Base-by-base conservation (phyloP, 106 monocot genomes). In the Allium cepa region DNA sequence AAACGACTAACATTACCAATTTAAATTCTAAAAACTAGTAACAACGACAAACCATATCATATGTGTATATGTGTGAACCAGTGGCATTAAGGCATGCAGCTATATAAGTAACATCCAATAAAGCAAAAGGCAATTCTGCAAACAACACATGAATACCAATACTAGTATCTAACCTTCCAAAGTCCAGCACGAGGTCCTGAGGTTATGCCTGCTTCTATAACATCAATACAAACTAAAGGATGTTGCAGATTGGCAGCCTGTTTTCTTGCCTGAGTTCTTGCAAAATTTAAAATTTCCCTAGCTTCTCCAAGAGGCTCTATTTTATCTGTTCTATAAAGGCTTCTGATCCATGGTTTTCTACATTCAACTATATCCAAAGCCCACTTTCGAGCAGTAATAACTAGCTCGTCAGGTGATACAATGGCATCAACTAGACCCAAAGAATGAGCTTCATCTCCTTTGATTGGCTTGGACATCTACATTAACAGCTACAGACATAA, bases 141-240 rank as follows among this genome's bases (percentile, higher is more conserved):
- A 36, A 36, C 3, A 36, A 36, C 36, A 36, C 36, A 36, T 36
- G 36, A 36, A 36, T 5, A 36, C 36, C 36, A 36, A 36, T 36
- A 36, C 36, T 36, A 36, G 36, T 36, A 36, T 36, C 27, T 75
- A 87, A 94, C 94, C 90, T 90, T 94, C 78, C 71, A 65, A 49
- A 94, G 82, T 27, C 94, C 94, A 49, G 94, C 84, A 63, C 78
- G 86, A 67, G 90, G 78, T 51, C 90, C 94, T 27, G 84, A 82
- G 45, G 87, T 69, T 71, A 94, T 82, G 50, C 94, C 94, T 59
- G 84, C 90, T 79, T 94, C 94, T 55, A 94, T 82, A 17, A 86
- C 84, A 82, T 94, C 94, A 72, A 94, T 82, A 70, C 94, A 94
- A 60, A 87, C 80, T 59, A 84, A 73, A n/a, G 86, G 87, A 60